Evolutionary conservation across 2,329 filamentous ascomycete genomes (phyloP), one percentile per base, ranked within the genome.

Genomic region (Xylaria sp.): DNA sequence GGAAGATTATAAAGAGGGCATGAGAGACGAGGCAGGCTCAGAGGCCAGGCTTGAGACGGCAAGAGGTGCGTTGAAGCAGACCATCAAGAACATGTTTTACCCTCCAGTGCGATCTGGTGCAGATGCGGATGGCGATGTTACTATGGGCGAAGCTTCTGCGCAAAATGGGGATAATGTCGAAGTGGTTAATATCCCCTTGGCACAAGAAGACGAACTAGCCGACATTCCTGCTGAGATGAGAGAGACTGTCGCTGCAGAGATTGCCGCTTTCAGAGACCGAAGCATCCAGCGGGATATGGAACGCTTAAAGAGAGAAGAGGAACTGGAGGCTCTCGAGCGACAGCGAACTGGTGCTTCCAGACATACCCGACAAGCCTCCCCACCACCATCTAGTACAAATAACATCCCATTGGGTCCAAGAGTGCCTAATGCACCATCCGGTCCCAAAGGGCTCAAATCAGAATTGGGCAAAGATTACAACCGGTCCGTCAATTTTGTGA

Each of bases 161-260:
- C 81, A 84, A 30, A 83, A 84, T 43, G 89, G 88, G 45, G 89
- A 89, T 39, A 88, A 89, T 63, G 90, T 93, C 6, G 94, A 97
- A 79, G 91, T 97, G 45, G 91, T 97, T 71, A 97, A 94, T 66
- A 97, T 98, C 67, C 91, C 94, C 4, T 86, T 97, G 36, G 90
- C 91, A 0, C 88, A 92, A 60, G 96, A 99, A 70, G 97, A 99
- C 76, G 96, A 99, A 76, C 85, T 99, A 34, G 91, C 94, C 23
- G 96, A 99, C 75, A 97, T 99, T 56, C 96, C 96, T 0, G 91
- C 93, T 0, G 96, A 98, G 78, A 97, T 97, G 93, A 90, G 96
- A 28, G 96, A 97, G 78, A 94, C 93, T 0, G 96, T 99, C 18
- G 93, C 96, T 0, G 91, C 91, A 65, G 97, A 99, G 78, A 99